Percentiles rank a stretch among this genome's conserved stretches.
Conservation (phyloP, 2,329 filamentous ascomycete species). For the Colletotrichum neosansevieriae region DNA sequence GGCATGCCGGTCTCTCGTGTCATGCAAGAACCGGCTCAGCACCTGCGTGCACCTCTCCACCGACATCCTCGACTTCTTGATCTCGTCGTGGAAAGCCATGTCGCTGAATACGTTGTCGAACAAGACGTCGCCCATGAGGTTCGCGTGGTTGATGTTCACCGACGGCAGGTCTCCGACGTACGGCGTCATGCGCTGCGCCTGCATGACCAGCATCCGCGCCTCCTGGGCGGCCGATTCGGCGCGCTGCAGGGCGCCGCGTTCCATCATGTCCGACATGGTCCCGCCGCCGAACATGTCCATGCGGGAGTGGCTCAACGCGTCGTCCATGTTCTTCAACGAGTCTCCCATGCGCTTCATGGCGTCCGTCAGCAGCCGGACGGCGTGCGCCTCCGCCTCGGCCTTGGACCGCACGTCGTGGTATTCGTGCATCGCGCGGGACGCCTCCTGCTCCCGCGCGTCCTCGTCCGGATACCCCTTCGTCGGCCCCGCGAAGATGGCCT, state of each 20-base stretch:
- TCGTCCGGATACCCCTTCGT: conserved; percentile 67
- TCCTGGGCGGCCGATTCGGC: conserved; percentile 58
- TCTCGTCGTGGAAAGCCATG: conserved; percentile 64
- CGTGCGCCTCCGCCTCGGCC: conserved; percentile 56
- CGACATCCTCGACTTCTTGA: conserved; percentile 57
- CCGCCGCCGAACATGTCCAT: conserved; percentile 65
- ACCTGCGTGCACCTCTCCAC: conserved; percentile 50
- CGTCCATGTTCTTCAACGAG: conserved; percentile 54
- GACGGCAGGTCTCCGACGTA: conserved; percentile 53
- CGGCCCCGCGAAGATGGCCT: conserved; percentile 65
- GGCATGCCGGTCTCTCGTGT: conserved; percentile 48
- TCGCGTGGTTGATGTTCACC: conserved; percentile 58
- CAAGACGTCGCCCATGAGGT: conserved; percentile 63
- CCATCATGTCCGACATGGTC: conserved; percentile 63
- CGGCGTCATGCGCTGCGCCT: conserved; percentile 56
- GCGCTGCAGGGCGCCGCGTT: conserved; percentile 62
- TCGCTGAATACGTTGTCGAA: conserved; percentile 68
- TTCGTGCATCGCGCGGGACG: conserved; percentile 49
- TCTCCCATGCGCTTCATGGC: conserved; percentile 52
- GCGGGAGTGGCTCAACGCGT: conserved; percentile 55
- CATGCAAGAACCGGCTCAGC: conserved; percentile 49
- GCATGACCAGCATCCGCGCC: conserved; percentile 53
- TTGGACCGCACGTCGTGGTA: conserved; percentile 53
- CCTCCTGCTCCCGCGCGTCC: conserved; percentile 57
- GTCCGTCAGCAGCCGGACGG: conserved; percentile 53